A percentile compares a stretch with the other conserved stretches of the same genome.
These are phyloP conservation scores for Cucurbita ficifolia DNA, from an alignment of 306 rosid species.

Conservation along the genomic window DNA sequence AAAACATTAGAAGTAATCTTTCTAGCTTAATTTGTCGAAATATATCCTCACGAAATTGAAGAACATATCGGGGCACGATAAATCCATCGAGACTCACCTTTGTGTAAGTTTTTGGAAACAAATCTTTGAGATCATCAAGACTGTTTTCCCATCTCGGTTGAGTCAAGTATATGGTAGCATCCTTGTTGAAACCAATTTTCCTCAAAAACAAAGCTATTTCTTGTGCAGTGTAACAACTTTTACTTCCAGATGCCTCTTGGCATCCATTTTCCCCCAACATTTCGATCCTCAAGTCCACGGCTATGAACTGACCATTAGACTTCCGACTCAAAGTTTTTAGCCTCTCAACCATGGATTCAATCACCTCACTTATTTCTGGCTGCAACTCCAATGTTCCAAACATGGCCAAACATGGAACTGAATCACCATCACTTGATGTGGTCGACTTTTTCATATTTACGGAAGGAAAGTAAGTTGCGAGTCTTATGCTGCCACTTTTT, in stretches of 20 bases:
- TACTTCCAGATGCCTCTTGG: conserved; percentile 45
- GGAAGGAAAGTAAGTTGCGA: conserved; percentile 88
- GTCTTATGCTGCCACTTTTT: conserved; percentile 56
- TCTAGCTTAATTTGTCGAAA: too few species aligned
- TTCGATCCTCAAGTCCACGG: conserved; percentile 81
- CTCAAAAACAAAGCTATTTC: conserved; percentile 69
- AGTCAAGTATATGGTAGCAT: conserved; percentile 79
- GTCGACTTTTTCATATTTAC: conserved; percentile 69
- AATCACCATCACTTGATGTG: conserved; percentile 34
- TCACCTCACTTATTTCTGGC: conserved; percentile 57
- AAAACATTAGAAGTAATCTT: neutral
- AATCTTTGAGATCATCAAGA: conserved; percentile 78
- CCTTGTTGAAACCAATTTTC: conserved; percentile 69
- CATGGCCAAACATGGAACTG: conserved; percentile 85
- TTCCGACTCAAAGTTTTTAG: conserved; percentile 75
- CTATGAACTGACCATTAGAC: conserved; percentile 66
- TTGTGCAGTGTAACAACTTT: conserved; percentile 68
- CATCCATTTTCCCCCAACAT: conserved; percentile 70
- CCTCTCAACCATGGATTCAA: conserved; percentile 73
- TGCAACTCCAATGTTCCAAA: conserved; percentile 80
- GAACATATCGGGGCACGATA: neutral
- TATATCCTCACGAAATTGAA: neutral
- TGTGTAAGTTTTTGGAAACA: conserved; percentile 77
- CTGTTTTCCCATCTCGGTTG: conserved; percentile 81
- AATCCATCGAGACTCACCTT: conserved; percentile 33